Conservation (phyloP, 2,329 filamentous ascomycete genomes). For the Chalara sp. region DNA sequence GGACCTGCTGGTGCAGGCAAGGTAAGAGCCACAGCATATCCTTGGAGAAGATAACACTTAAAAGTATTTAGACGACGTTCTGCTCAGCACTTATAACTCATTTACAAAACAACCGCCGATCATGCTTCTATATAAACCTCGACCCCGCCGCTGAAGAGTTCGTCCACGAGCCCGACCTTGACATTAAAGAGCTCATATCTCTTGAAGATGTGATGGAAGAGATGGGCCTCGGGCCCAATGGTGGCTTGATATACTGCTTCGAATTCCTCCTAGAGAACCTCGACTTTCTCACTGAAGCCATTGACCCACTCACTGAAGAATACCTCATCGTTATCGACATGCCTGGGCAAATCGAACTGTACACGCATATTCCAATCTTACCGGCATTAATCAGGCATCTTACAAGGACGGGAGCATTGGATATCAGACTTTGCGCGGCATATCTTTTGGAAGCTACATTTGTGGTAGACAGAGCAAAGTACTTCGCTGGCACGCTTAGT, state of each 20-base stretch:
- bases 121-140: constrained; percentile 96
- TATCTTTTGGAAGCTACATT: constrained; percentile 96
- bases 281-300: constrained; percentile 79
- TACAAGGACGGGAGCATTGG: constrained; percentile 70
- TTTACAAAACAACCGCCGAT: constrained; percentile 82
- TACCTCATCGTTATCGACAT: constrained; percentile 98
- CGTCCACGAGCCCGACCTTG: constrained; percentile 83
- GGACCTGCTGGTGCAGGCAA: constrained; percentile 94
- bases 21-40: constrained; percentile 36
- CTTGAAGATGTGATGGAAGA: constrained; percentile 97
- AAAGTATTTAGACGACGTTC: constrained; percentile 68
- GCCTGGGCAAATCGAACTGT: constrained; percentile 97
- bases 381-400: constrained; percentile 78
- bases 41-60: not conserved
- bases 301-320: constrained; percentile 84
- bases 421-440: constrained; percentile 86
- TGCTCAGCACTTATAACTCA: constrained; percentile 91
- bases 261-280: constrained; percentile 93
- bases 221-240: constrained; percentile 82
- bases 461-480: constrained; percentile 91
- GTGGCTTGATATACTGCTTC: constrained; percentile 92
- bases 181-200: constrained; percentile 91
- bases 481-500: constrained; percentile 90
- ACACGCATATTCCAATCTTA: constrained; percentile 91
- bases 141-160: constrained; percentile 94